phyloP scores from a whole-genome alignment of 768 basidiomycete genomes.

The Serendipita sp. region DNA sequence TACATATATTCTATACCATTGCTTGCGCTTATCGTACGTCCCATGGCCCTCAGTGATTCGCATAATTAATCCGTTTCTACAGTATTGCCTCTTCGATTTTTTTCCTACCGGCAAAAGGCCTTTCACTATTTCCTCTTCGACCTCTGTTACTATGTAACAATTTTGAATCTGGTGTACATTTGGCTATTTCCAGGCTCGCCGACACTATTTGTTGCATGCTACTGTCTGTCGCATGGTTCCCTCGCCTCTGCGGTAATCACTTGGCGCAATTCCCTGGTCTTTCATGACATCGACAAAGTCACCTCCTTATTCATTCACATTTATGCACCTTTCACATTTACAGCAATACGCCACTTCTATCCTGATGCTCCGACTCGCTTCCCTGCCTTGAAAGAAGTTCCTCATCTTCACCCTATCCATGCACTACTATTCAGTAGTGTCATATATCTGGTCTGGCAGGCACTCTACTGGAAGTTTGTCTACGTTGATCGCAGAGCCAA shows the following conservation, averaged over 20 bases:
- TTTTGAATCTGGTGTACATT: slow-evolving; percentile 81
- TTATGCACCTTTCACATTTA: slow-evolving; percentile 80
- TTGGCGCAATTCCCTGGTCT: slow-evolving; percentile 96
- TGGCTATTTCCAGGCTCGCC: slow-evolving; percentile 73
- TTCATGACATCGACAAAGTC: slow-evolving; percentile 94
- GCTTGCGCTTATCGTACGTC: not conserved
- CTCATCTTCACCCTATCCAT: slow-evolving; percentile 46
- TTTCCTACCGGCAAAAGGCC: slow-evolving; percentile 75
- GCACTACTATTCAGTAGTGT: slow-evolving; percentile 66
- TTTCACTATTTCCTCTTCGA: slow-evolving; percentile 95
- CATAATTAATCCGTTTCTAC: slow-evolving; percentile 8
- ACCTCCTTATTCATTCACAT: slow-evolving; percentile 92
- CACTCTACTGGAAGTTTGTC: slow-evolving; percentile 89
- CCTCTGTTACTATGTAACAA: slow-evolving; percentile 82
- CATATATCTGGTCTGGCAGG: slow-evolving; percentile 89
- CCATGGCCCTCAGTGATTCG: not conserved
- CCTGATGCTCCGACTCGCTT: slow-evolving; percentile 63
- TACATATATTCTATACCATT: slow-evolving; percentile 13
- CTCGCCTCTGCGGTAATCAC: slow-evolving; percentile 91
- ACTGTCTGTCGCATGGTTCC: slow-evolving; percentile 79
- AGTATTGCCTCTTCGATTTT: slow-evolving; percentile 68
- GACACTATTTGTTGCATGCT: slow-evolving; percentile 77
- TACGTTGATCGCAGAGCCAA: slow-evolving; percentile 76
- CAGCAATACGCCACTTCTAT: slow-evolving; percentile 85
- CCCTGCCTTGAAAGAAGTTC: slow-evolving; percentile 62